Evolutionary conservation across 176 grass and related monocot species (phyloP).

Genomic region (Typha latifolia): DNA sequence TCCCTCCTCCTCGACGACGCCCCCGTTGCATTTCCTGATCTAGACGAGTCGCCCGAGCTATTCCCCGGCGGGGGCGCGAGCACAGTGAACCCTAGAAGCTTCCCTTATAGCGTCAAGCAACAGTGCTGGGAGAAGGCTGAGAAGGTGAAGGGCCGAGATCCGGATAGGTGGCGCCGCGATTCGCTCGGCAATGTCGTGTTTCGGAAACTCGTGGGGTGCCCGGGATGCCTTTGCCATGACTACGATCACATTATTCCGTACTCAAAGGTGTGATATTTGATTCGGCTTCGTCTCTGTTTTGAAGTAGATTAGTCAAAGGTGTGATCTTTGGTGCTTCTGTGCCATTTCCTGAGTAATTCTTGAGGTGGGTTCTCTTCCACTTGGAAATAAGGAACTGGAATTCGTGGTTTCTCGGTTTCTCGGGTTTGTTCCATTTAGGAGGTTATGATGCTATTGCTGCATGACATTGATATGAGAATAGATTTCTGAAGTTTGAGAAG

Average conservation of each 20-base stretch:
- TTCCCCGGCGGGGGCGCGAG: conserved; percentile 21
- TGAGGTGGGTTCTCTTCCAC: background rate
- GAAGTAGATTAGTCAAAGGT: background rate
- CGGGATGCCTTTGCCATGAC: conserved; percentile 96
- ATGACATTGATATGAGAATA: too few relatives aligned
- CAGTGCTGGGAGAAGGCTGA: conserved; percentile 98
- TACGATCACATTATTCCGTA: conserved; percentile 91
- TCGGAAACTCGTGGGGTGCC: conserved; percentile 89
- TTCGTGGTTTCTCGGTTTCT: too few relatives aligned
- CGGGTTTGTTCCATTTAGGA: too few relatives aligned
- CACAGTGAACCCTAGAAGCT: conserved; percentile 59
- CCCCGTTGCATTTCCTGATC: conserved; percentile 14
- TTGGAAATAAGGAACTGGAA: too few relatives aligned
- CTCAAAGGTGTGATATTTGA: conserved; percentile 53
- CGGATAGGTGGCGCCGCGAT: conserved; percentile 94
- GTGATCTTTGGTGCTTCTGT: background rate
- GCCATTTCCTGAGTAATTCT: background rate
- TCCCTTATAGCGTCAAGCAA: conserved; percentile 70
- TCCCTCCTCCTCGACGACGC: conserved; percentile 18
- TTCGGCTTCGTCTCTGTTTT: background rate
- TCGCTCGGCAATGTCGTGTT: conserved; percentile 84
- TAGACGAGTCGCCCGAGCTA: conserved; percentile 34
- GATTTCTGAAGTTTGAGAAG: too few relatives aligned
- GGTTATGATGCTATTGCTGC: too few relatives aligned
- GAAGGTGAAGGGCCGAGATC: conserved; percentile 51